phyloP scores from a whole-genome alignment of 768 basidiomycete genomes.

The Tulasnella sp. region DNA sequence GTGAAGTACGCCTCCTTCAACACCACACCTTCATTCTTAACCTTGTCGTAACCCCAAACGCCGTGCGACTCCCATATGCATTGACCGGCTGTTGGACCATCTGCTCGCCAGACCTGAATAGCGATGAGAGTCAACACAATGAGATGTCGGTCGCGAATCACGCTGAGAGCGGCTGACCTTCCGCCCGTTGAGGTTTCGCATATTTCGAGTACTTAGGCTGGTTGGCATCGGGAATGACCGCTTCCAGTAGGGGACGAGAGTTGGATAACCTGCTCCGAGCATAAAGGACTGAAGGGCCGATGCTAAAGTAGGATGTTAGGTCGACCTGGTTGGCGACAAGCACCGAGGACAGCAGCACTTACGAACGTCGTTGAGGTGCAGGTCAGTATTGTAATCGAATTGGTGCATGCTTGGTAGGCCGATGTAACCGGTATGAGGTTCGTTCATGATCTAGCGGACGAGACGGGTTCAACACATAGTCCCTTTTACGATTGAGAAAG shows the following conservation, averaged over 20 bases:
- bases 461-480: too few species aligned
- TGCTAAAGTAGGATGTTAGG: slow-evolving; percentile 60
- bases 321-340: too few species aligned
- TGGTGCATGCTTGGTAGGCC: slow-evolving; percentile 76
- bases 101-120: slow-evolving; percentile 61
- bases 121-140: too few species aligned
- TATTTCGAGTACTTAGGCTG: slow-evolving; percentile 56
- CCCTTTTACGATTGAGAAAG: neutral
- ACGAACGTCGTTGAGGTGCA: slow-evolving; percentile 82
- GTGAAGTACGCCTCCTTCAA: slow-evolving; percentile 85
- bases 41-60: slow-evolving; percentile 86
- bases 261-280: slow-evolving; percentile 87
- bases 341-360: too few species aligned
- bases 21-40: slow-evolving; percentile 68
- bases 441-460: slow-evolving; percentile 71
- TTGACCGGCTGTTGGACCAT: slow-evolving; percentile 70
- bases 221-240: slow-evolving; percentile 92
- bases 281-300: slow-evolving; percentile 88
- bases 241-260: slow-evolving; percentile 74
- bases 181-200: slow-evolving; percentile 62
- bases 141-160: too few species aligned
- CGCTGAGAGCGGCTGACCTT: slow-evolving; percentile 41
- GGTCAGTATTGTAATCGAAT: slow-evolving; percentile 94
- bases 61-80: slow-evolving; percentile 93
- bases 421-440: slow-evolving; percentile 93